A percentile compares a stretch with the other conserved stretches of the same genome.
Conservation (phyloP, 2,329 filamentous ascomycete genomes). For the Furcasterigmium sp. region DNA sequence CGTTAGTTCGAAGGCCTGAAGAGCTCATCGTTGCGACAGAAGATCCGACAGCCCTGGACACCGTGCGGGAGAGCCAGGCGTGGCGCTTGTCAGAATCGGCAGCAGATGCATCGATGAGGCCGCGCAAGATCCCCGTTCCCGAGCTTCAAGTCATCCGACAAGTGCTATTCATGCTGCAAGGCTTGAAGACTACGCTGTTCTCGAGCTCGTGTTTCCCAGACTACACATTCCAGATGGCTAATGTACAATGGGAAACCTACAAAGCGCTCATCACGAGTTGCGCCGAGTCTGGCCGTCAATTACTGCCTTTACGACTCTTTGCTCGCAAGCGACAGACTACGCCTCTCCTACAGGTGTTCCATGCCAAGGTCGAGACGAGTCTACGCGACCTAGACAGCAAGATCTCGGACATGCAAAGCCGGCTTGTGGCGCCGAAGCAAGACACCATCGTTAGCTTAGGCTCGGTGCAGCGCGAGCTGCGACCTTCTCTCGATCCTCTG, state of each 20-base stretch:
- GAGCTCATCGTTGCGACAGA: slow-evolving; percentile 23
- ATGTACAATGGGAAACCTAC: slow-evolving; percentile 45
- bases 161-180: slow-evolving; percentile 78
- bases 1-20: slow-evolving; percentile 20
- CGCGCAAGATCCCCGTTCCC: slow-evolving; percentile 8
- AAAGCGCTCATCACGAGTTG: slow-evolving; percentile 41
- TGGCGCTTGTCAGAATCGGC: slow-evolving; percentile 30
- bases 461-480: slow-evolving; percentile 53
- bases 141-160: slow-evolving; percentile 18
- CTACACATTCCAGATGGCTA: slow-evolving; percentile 37
- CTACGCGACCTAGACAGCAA: slow-evolving; percentile 52
- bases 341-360: slow-evolving; percentile 66
- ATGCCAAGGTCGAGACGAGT: slow-evolving; percentile 53
- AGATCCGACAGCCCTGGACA: slow-evolving; percentile 20
- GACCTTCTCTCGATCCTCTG: slow-evolving; percentile 48
- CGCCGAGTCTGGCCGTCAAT: slow-evolving; percentile 38
- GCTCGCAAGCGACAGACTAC: slow-evolving; percentile 36
- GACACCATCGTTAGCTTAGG: slow-evolving; percentile 63
- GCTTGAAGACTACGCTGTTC: slow-evolving; percentile 71
- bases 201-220: slow-evolving; percentile 31
- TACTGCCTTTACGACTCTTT: slow-evolving; percentile 41
- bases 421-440: slow-evolving; percentile 47
- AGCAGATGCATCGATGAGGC: neutral
- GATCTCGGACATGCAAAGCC: slow-evolving; percentile 55
- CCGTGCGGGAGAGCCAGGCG: slow-evolving; percentile 35